phyloP scores from a whole-genome alignment of 2,329 filamentous ascomycete species.

The Fusarium humuli region DNA sequence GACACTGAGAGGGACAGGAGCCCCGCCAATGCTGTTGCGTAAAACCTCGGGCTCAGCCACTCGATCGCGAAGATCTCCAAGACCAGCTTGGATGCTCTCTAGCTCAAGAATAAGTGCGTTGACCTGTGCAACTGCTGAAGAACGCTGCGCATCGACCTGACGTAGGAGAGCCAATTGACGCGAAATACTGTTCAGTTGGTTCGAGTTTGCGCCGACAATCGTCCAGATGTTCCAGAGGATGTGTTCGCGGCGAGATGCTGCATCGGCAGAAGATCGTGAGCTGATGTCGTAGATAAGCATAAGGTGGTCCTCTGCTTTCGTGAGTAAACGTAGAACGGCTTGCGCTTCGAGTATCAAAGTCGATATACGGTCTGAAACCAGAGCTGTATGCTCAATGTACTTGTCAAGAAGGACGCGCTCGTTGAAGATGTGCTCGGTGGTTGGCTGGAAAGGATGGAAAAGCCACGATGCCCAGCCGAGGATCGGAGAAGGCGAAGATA shows the following conservation, averaged over 20 bases:
- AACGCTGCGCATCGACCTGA: constrained; percentile 74
- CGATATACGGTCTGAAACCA: constrained; percentile 76
- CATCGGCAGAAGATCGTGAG: constrained; percentile 69
- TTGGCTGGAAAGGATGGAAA: constrained; percentile 72
- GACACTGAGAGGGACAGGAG: constrained; percentile 71
- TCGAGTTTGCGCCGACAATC: constrained; percentile 75
- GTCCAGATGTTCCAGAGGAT: constrained; percentile 79
- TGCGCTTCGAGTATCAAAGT: constrained; percentile 77
- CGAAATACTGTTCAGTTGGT: constrained; percentile 69
- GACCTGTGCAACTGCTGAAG: constrained; percentile 75
- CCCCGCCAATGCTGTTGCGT: constrained; percentile 54
- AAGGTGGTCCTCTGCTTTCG: constrained; percentile 76
- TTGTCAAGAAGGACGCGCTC: constrained; percentile 75
- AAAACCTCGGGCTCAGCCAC: constrained; percentile 74
- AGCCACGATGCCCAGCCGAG: constrained; percentile 58
- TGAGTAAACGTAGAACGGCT: constrained; percentile 72
- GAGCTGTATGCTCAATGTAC: constrained; percentile 77
- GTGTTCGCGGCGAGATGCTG: constrained; percentile 70
- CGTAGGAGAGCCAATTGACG: constrained; percentile 72
- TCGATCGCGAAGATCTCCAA: constrained; percentile 78
- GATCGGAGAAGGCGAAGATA: constrained; percentile 48
- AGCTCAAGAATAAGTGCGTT: constrained; percentile 76
- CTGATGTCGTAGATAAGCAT: constrained; percentile 77
- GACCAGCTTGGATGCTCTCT: constrained; percentile 75
- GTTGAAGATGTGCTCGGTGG: constrained; percentile 56